phyloP scores from a whole-genome alignment of 208 protist genomes.

The Angomonas ambiguus region DNA sequence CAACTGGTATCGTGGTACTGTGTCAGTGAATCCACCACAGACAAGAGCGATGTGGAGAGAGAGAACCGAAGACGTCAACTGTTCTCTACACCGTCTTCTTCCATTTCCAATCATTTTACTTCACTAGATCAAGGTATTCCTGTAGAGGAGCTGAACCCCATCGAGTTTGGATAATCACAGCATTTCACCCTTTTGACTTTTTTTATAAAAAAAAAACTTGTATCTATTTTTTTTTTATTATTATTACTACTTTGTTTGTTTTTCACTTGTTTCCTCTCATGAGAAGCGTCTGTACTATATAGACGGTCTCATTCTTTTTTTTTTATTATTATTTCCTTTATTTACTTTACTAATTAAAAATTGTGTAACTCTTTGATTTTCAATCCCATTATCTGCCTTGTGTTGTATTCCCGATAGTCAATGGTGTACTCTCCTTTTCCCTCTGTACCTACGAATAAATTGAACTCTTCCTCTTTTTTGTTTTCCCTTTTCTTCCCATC shows the following conservation, averaged over 20 bases:
- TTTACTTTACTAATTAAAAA: slow-evolving; percentile 2
- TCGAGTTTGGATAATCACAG: not conserved
- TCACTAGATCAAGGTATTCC: not conserved
- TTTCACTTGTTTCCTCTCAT: slow-evolving; percentile 5
- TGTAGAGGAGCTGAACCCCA: not conserved
- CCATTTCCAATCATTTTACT: not conserved
- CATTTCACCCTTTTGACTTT: not conserved
- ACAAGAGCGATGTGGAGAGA: not conserved
- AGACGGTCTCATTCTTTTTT: slow-evolving; percentile 9
- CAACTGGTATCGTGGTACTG: slow-evolving; percentile 33
- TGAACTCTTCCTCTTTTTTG: slow-evolving; percentile 3
- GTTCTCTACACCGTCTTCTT: not conserved
- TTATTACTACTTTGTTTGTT: slow-evolving; percentile 5
- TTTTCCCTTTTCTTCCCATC: slow-evolving; percentile 2
- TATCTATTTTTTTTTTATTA: slow-evolving; percentile 9
- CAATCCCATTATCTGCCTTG: no score
- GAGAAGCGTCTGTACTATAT: not conserved
- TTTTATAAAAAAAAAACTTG: not conserved
- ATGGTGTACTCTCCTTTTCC: no score
- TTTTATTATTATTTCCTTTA: not conserved
- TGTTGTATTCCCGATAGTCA: no score
- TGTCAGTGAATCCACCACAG: not conserved
- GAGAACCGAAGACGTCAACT: not conserved
- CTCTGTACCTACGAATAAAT: no score
- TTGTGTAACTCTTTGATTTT: slow-evolving; percentile 10